Evolutionary conservation across 495 filamentous ascomycete genomes (phyloP), one percentile per base, ranked within the genome.

Genomic region (Jackrogersella multiformis): DNA sequence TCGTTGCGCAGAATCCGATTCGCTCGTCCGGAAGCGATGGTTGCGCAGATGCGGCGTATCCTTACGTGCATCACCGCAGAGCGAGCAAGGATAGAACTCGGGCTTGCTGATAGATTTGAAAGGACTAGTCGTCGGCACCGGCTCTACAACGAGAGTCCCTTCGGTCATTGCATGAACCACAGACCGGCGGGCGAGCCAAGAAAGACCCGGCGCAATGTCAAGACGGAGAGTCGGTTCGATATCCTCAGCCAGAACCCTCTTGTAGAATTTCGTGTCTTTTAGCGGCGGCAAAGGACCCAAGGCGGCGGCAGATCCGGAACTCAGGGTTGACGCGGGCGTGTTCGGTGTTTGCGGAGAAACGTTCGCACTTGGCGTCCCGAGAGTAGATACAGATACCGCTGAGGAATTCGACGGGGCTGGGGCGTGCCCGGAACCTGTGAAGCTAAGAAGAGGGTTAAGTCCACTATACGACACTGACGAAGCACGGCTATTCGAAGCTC

Each of bases 241-340:
- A 77, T 98, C 95, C 75, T 99, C 95, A 53, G 86, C 81, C 10
- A 97, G 76, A 5, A 85, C 86, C 18, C 95, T 87, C 77, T 99
- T 99, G 78, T 93, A 99, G 75, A 97, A 98, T 63, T 89, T 90
- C 2, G 90, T 92, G 56, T 97, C 95, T 71, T 96, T 96, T 42
- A 99, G 78, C 1, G 74, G 69, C 10, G 78, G 80, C 15, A 81
- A 66, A 8, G 69, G 53, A 1, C 69, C 60, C 5, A 70, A 66
- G 9, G 72, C 49, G 4, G 69, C 49, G 4, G 68, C 68, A 3
- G 83, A 84, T 18, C 68, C 70, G 7, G 69, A 70, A 66, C 83
- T 83, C 52, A 77, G 65, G 23, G 74, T 67, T 4, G 83, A 84
- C 41, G 79, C 78, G 4, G 84, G 82, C 1, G 84, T 85, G 30